Evolutionary conservation across 2,329 filamentous ascomycete genomes (phyloP), one percentile per base, ranked within the genome.

Genomic region (Cladophialophora immunda): DNA sequence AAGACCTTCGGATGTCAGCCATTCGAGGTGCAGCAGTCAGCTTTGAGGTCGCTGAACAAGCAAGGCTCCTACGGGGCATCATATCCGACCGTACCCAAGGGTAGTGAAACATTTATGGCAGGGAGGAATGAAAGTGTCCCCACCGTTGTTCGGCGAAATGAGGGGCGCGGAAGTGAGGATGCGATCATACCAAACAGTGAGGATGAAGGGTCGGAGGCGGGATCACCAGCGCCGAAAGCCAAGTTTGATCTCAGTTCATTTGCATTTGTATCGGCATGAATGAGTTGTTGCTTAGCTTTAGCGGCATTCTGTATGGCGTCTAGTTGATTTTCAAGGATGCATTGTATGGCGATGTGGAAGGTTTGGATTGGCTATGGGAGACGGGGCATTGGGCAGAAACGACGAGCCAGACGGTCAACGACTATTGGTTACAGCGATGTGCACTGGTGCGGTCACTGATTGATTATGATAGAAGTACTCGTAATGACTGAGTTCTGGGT

Each of bases 161-260:
- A 34, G 3, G 41, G 61, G 4, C 65, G 34, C 53, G 84, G 84
- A 2, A 86, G 84, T 66, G 84, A 86, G 70, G 84, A 86, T 70
- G 72, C 81, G 41, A 81, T 86, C 22, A 73, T 85, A 45, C 83
- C 82, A 22, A 79, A 83, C 64, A 85, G 82, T 58, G 84, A 86
- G 50, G 82, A 81, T 34, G 74, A 74, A 55, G 55, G 50, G 25
- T 70, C 66, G 11, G 70, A 71, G 29, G 52, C 38, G 7, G 68
- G 68, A 19, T 71, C 66, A 38, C 57, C 41, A 1, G 38, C 17
- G 11, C 55, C 32, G 32, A 68, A 69, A 2, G 65, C 73, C 15
- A 58, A 70, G 38, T 73, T 81, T 58, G 74, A 80, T 68, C 70
- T 81, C 30, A 75, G 77, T 65, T 75, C 73, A 45, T 81, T 80